phyloP scores from a whole-genome alignment of 768 basidiomycete genomes.

The Pleurotus citrinopileatus region DNA sequence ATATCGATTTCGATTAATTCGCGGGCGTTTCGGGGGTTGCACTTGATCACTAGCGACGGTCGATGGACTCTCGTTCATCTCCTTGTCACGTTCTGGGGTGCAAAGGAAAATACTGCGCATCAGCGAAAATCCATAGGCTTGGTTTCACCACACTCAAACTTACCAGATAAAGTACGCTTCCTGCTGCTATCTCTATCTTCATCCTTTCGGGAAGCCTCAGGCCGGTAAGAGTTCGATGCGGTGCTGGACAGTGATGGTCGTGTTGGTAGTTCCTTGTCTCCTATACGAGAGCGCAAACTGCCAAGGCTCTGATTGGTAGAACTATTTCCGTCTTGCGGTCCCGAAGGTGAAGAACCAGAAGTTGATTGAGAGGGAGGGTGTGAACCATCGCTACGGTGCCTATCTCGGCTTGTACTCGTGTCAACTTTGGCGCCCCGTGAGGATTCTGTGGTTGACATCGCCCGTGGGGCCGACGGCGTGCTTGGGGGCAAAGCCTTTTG shows the following conservation, averaged over 20 bases:
- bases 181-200: conserved; percentile 66
- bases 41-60: conserved; percentile 33
- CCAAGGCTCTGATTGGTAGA: conserved; percentile 18
- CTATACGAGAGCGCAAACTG: conserved; percentile 50
- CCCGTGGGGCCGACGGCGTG: conserved; percentile 69
- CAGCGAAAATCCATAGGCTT: not conserved
- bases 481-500: conserved; percentile 48
- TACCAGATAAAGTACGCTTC: conserved; percentile 72
- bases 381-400: conserved; percentile 43
- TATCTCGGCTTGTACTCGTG: conserved; percentile 32
- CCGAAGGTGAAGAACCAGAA: conserved; percentile 7
- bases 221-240: conserved; percentile 40
- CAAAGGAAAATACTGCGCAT: conserved; percentile 3
- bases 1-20: conserved; percentile 56
- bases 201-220: conserved; percentile 45
- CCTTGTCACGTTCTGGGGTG: conserved; percentile 62
- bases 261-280: conserved; percentile 50
- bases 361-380: conserved; percentile 13
- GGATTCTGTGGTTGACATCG: conserved; percentile 55
- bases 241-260: conserved; percentile 31
- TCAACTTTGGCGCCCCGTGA: conserved; percentile 41
- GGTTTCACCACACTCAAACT: conserved; percentile 18
- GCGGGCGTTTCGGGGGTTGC: conserved; percentile 56
- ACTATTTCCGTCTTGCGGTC: conserved; percentile 1
- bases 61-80: conserved; percentile 33